Base-by-base conservation (phyloP, 148 eudicot genomes). In the Rhododendron williamsianum region DNA sequence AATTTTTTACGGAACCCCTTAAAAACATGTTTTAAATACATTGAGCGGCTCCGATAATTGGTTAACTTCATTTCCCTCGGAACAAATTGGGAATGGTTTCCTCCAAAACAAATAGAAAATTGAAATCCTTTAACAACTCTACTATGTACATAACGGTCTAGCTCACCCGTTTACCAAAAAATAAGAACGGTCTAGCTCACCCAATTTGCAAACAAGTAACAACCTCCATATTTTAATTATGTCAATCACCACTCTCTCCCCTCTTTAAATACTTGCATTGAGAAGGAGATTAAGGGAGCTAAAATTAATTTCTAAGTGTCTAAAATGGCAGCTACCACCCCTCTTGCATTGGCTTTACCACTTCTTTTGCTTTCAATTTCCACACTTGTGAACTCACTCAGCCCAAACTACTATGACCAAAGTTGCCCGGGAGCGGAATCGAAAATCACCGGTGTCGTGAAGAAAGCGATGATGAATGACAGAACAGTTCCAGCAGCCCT, bases 401-500 rank as follows among this genome's bases (percentile, higher is more conserved):
- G 80, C 77, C 45, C 49, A 21, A 71, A 88, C 67, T 87, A 88
- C 87, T 88, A 90, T 21, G 83, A 90, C 80, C 83, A 87, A 18
- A 90, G 83, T 51, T 90, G 89, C 78, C 90, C 90, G 0, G 74
- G 80, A 30, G 96, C 87, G 15, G 98, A 94, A 83, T 48, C 81
- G 3, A 87, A 83, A 6, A 82, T 94, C 74, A 38, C 87, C 4
- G 85, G 89, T 13, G 86, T 84, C 2, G 88, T 92, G 45, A 89
- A 83, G 77, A 90, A 89, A 13, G 93, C 91, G n/a, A 83, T 84
- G 81, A 35, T 58, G 3, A 88, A 84, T 7, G 98, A 94, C 84
- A 86, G 89, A 27, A 93, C 91, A 0, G 94, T 91, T 79, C 92
- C 98, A 18, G 96, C 98, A 7, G 92, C 94, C 56, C 84, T 94